A percentile compares a stretch with the other conserved stretches of the same genome.
Conservation (phyloP, 176 grass and related monocot genomes). For the Cenchrus americanus region DNA sequence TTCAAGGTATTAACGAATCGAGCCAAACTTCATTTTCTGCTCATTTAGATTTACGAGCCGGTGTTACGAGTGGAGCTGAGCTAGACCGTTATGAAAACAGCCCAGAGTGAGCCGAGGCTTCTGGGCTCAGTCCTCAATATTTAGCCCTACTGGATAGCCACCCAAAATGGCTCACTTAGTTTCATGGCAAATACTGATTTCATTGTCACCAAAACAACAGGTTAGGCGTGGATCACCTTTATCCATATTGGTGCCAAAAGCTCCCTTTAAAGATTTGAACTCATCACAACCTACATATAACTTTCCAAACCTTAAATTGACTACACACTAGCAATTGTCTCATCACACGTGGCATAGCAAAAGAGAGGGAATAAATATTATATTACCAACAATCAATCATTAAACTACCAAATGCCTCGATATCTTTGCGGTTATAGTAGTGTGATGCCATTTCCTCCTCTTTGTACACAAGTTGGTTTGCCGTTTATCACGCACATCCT, state of each 20-base stretch:
- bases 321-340: background rate
- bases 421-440: background rate
- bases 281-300: background rate
- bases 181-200: too few relatives aligned
- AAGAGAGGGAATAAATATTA: background rate
- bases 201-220: background rate
- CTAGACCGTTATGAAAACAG: too few relatives aligned
- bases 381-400: background rate
- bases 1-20: too few relatives aligned
- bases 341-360: background rate
- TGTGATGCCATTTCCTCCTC: background rate
- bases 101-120: too few relatives aligned
- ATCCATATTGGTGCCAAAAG: background rate
- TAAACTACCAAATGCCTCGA: background rate
- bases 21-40: too few relatives aligned
- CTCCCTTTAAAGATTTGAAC: background rate
- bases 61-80: too few relatives aligned
- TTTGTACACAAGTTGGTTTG: background rate
- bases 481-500: background rate
- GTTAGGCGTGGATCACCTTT: background rate
- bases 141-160: too few relatives aligned
- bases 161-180: too few relatives aligned
- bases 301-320: background rate
- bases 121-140: too few relatives aligned
- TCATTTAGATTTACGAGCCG: too few relatives aligned